Percentiles rank a stretch among this genome's conserved stretches.
These are phyloP conservation scores for Boletus patriciae DNA, from an alignment of 768 basidiomycete genomes.

Conservation along the genomic window DNA sequence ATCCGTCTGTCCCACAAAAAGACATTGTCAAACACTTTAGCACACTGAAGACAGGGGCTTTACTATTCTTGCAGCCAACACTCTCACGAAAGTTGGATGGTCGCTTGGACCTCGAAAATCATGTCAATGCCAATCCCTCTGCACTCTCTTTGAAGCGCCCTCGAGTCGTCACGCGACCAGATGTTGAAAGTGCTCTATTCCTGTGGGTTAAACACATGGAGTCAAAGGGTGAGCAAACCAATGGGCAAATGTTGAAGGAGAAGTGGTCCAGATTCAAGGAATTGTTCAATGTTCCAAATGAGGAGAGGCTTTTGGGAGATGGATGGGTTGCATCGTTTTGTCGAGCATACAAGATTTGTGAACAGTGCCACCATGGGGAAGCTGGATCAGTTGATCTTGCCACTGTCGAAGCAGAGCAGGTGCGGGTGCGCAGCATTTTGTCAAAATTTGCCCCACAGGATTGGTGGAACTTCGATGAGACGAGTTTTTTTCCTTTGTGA, in stretches of 20 bases:
- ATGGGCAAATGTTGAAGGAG: conserved; percentile 6
- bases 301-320: conserved; percentile 10
- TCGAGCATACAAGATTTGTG: background rate
- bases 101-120: conserved; percentile 3
- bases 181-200: conserved; percentile 34
- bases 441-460: background rate
- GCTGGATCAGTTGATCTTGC: conserved; percentile 11
- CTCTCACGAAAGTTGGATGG: background rate
- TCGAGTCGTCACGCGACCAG: conserved; percentile 35
- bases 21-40: conserved; percentile 8
- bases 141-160: conserved; percentile 32
- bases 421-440: background rate
- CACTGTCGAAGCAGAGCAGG: background rate
- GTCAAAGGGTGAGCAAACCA: conserved; percentile 20
- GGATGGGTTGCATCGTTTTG: conserved; percentile 2
- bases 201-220: conserved; percentile 37
- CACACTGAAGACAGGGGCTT: background rate
- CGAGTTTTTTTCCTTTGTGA: background rate
- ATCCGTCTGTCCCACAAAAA: background rate
- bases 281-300: conserved; percentile 27
- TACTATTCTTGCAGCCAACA: conserved; percentile 12
- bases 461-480: background rate
- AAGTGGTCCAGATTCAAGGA: conserved; percentile 26
- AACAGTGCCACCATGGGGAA: conserved; percentile 15
- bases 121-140: conserved; percentile 17